Conservation (phyloP, 2,329 filamentous ascomycete species). For the Alternaria sp. region DNA sequence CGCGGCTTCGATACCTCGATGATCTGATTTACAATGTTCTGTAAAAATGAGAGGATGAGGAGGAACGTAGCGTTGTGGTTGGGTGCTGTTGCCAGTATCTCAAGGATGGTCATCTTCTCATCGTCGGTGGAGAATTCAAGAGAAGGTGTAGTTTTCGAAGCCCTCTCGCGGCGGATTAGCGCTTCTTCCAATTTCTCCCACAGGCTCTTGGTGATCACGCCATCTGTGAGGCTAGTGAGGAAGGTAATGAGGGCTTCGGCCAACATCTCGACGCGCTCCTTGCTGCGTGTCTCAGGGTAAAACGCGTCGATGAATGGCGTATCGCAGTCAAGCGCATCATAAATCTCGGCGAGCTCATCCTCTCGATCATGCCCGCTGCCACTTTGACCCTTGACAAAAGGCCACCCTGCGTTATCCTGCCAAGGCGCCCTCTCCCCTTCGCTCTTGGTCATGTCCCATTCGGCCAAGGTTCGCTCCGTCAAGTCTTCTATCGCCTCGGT, state of each 20-base stretch:
- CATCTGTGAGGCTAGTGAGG: slow-evolving; percentile 76
- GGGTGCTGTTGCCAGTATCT: slow-evolving; percentile 72
- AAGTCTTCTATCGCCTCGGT: slow-evolving; percentile 78
- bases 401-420: slow-evolving; percentile 65
- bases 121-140: slow-evolving; percentile 57
- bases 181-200: slow-evolving; percentile 63
- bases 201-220: slow-evolving; percentile 73
- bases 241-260: slow-evolving; percentile 77
- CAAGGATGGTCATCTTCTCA: slow-evolving; percentile 70
- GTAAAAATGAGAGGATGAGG: slow-evolving; percentile 81
- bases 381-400: slow-evolving; percentile 58
- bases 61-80: slow-evolving; percentile 90
- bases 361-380: slow-evolving; percentile 57
- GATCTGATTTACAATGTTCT: slow-evolving; percentile 65
- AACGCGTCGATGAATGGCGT: slow-evolving; percentile 68
- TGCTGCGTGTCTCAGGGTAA: slow-evolving; percentile 63
- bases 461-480: slow-evolving; percentile 65
- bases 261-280: slow-evolving; percentile 77
- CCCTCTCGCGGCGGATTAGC: slow-evolving; percentile 50
- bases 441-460: slow-evolving; percentile 67
- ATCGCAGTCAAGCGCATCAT: slow-evolving; percentile 78
- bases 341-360: slow-evolving; percentile 56
- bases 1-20: slow-evolving; percentile 40
- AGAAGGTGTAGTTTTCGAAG: slow-evolving; percentile 50
- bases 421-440: slow-evolving; percentile 59